Conservation (phyloP, 1,284 basidiomycete species). For the Cutaneotrichosporon arboriforme region DNA sequence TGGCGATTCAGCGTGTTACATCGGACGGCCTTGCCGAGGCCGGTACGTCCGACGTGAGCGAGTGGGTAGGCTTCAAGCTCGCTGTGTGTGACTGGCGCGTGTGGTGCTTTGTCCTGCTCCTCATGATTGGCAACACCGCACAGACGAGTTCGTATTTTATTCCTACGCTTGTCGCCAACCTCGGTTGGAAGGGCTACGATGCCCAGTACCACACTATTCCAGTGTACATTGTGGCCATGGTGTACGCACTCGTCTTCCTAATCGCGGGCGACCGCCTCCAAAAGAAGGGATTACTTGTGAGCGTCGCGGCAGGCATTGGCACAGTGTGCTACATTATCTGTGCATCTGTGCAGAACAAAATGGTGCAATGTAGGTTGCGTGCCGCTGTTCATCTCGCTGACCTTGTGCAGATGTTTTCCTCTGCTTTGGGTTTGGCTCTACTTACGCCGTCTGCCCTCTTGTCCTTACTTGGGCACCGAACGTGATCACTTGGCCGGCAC, state of each 20-base stretch:
- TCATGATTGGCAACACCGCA: slow-evolving; percentile 48
- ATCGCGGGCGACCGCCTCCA: slow-evolving; percentile 47
- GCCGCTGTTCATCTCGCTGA: no score
- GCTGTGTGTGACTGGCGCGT: slow-evolving; percentile 33
- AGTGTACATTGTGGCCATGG: slow-evolving; percentile 44
- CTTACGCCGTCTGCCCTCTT: slow-evolving; percentile 50
- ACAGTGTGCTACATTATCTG: slow-evolving; percentile 48
- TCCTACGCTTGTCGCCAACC: slow-evolving; percentile 44
- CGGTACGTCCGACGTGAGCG: slow-evolving; percentile 35
- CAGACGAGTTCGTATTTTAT: slow-evolving; percentile 53
- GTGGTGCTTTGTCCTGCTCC: slow-evolving; percentile 46
- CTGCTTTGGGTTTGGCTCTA: slow-evolving; percentile 50
- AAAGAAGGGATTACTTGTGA: slow-evolving; percentile 48
- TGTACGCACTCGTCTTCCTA: slow-evolving; percentile 47
- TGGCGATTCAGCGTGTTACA: slow-evolving; percentile 49
- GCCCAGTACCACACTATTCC: slow-evolving; percentile 53
- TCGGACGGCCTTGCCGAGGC: slow-evolving; percentile 45
- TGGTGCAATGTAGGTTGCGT: no score
- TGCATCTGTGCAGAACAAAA: slow-evolving; percentile 39
- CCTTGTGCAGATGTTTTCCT: slow-evolving; percentile 52
- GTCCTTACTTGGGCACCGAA: slow-evolving; percentile 48
- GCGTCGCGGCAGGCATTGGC: slow-evolving; percentile 33
- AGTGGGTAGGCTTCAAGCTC: slow-evolving; percentile 46
- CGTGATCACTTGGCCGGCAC: slow-evolving; percentile 42
- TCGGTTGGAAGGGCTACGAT: slow-evolving; percentile 37